Evolutionary conservation across 129 eudicot genomes (phyloP).

Genomic region (Lonicera japonica): DNA sequence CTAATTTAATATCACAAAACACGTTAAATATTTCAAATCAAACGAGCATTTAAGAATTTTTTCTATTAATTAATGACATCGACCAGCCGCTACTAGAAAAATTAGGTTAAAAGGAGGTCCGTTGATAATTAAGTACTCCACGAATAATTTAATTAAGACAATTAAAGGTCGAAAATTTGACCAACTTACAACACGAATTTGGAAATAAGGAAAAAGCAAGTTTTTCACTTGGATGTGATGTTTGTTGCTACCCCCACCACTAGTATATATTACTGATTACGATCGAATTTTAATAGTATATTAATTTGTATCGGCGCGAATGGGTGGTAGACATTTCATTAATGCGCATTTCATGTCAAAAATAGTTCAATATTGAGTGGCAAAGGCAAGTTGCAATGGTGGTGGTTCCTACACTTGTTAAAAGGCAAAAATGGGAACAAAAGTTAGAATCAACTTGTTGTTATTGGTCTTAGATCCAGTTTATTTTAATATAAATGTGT

Average conservation of each 20-base stretch:
- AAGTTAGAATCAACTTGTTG: conserved; percentile 8
- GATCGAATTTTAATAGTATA: no score
- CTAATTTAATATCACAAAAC: no score
- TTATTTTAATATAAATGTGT: background rate
- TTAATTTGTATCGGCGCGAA: background rate
- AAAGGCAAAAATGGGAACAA: conserved; percentile 1
- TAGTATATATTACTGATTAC: no score
- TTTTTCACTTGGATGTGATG: conserved; percentile 8
- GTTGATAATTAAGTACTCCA: background rate
- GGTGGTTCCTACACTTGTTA: background rate
- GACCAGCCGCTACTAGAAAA: background rate
- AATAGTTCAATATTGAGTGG: background rate
- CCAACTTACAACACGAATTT: conserved; percentile 6
- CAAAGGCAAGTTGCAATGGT: background rate
- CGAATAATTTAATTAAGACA: background rate
- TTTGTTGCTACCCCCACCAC: conserved; percentile 13
- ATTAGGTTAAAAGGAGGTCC: conserved; percentile 7
- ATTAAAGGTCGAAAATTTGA: background rate
- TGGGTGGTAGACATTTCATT: conserved; percentile 35
- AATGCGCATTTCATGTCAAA: conserved; percentile 21
- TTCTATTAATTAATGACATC: background rate
- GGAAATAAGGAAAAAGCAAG: conserved; percentile 1
- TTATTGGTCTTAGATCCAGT: background rate
- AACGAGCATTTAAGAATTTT: no score
- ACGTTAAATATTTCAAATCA: no score